A percentile compares a stretch with the other conserved stretches of the same genome.
These are phyloP conservation scores for Sclerotinia spermophila DNA, from an alignment of 2,329 filamentous ascomycete genomes.

Conservation along the genomic window DNA sequence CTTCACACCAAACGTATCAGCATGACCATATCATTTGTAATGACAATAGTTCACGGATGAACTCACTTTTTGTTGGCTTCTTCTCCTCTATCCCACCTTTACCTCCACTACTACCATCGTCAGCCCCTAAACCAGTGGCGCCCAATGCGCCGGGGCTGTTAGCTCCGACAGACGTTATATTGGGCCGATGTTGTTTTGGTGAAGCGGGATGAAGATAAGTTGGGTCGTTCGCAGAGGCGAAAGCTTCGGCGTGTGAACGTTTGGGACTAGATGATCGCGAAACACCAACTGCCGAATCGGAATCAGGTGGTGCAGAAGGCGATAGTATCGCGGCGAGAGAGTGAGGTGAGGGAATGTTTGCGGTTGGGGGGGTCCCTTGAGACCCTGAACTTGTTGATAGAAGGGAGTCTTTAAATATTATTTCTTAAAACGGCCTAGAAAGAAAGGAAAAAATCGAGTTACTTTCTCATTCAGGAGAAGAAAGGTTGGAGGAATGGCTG, in stretches of 20 bases:
- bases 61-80: slow-evolving; percentile 36
- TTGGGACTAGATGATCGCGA: slow-evolving; percentile 35
- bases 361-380: slow-evolving; percentile 33
- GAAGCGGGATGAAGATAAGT: slow-evolving; percentile 36
- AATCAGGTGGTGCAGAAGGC: slow-evolving; percentile 32
- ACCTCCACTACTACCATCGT: slow-evolving; percentile 30
- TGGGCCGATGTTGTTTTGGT: slow-evolving; percentile 30
- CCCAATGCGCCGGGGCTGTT: slow-evolving; percentile 27
- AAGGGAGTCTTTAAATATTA: neutral
- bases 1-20: slow-evolving; percentile 35
- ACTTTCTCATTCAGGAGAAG: slow-evolving; percentile 16
- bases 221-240: slow-evolving; percentile 29
- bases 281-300: slow-evolving; percentile 25
- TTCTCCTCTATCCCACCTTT: slow-evolving; percentile 42
- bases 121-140: slow-evolving; percentile 34
- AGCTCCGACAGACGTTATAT: slow-evolving; percentile 29
- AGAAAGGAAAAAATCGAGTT: slow-evolving; percentile 7
- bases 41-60: neutral
- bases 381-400: slow-evolving; percentile 25
- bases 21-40: neutral
- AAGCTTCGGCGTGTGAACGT: slow-evolving; percentile 37
- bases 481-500: slow-evolving; percentile 8
- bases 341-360: slow-evolving; percentile 38
- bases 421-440: slow-evolving; percentile 16
- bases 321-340: slow-evolving; percentile 39